Evolutionary conservation across 441 rosid species (phyloP), one percentile per base, ranked within the genome.

Genomic region (Gossypium davidsonii): DNA sequence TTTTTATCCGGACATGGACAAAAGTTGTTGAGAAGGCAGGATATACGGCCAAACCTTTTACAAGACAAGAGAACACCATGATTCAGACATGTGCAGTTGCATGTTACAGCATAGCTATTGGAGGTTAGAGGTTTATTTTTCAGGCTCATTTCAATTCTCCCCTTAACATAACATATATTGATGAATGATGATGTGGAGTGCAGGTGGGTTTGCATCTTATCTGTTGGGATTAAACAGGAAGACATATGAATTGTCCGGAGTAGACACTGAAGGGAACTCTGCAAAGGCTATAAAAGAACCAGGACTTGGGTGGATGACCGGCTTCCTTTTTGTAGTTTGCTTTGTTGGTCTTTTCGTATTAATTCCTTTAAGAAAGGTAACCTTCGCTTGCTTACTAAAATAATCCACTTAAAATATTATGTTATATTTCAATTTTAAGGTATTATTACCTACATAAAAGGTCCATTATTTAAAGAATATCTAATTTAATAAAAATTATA

Each of bases 171-270:
- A 57, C 25, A 11, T 11, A 11, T 57, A 23, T 57, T 0, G 28
- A 1, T 21, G 15, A 10, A 9, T 48, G 25, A 44, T 60, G 9
- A 48, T 63, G 1, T 12, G 71, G 25, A 44, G 56, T 73, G 70
- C 79, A 89, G 94, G 94, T 76, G 94, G 94, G 20, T 88, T 90
- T 81, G 90, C 87, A 56, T 90, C 94, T 4, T 88, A 90, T 81
- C 84, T 90, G 59, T 34, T 90, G 80, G 94, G 88, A 69, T 57
- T 90, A 76, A 88, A 86, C 81, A 77, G 73, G 79, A 83, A 68
- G 75, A 90, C 88, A 26, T 90, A 86, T 73, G 86, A 77, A 74
- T 79, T 81, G 74, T 80, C 88, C 20, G 92, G 92, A 53, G 90
- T 76, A 11, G 78, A 78, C 56, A 78, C 85, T 44, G 87, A 85